Evolutionary conservation across 768 basidiomycete genomes (phyloP).

Genomic region (Tricholoma terreum): DNA sequence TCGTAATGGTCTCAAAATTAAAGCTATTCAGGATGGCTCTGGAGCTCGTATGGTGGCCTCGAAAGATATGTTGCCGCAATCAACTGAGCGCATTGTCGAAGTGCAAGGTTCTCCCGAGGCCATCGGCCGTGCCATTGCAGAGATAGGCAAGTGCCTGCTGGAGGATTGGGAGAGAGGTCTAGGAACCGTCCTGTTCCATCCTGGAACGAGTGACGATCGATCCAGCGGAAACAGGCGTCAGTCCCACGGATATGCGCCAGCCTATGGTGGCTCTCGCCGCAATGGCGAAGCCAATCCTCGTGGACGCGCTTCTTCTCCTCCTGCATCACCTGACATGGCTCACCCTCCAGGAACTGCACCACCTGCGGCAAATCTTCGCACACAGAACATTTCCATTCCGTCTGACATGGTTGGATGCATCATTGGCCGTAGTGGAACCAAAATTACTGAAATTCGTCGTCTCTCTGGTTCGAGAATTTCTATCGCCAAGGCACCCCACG

Average conservation of each 20-base stretch:
- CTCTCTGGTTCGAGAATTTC: constrained; percentile 97
- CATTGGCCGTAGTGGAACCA: constrained; percentile 94
- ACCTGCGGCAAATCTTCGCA: constrained; percentile 80
- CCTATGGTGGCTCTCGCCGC: constrained; percentile 53
- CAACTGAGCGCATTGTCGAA: constrained; percentile 98
- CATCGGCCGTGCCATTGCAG: constrained; percentile 90
- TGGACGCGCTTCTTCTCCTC: constrained; percentile 45
- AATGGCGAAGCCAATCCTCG: constrained; percentile 54
- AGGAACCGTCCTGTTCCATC: constrained; percentile 95
- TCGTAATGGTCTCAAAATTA: constrained; percentile 94
- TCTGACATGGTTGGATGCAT: constrained; percentile 98
- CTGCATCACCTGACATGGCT: constrained; percentile 40
- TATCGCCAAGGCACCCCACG: constrained; percentile 98
- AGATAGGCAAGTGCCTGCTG: constrained; percentile 92
- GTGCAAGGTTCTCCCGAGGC: constrained; percentile 92
- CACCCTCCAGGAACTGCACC: constrained; percentile 52
- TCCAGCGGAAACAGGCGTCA: constrained; percentile 45
- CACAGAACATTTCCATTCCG: constrained; percentile 99
- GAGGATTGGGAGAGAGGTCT: constrained; percentile 96
- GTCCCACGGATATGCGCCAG: constrained; percentile 46
- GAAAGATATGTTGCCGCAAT: constrained; percentile 99
- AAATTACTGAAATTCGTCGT: constrained; percentile 98
- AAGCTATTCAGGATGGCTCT: constrained; percentile 95
- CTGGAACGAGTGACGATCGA: constrained; percentile 79
- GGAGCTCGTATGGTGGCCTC: constrained; percentile 98